phyloP scores from a whole-genome alignment of 106 monocot genomes.

The Agapanthus africanus region DNA sequence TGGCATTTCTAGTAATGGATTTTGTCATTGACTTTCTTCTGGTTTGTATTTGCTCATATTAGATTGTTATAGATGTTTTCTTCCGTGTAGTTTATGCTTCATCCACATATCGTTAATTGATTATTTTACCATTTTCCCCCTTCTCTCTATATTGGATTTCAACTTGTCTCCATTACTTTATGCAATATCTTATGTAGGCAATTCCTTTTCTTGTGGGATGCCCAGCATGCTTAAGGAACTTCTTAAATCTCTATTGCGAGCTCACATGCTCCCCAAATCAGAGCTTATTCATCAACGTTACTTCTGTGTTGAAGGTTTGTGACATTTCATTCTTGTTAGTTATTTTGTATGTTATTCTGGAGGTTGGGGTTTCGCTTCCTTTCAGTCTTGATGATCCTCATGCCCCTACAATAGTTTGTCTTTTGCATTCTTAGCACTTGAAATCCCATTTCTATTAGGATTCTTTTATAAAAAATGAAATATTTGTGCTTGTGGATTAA shows the following conservation, averaged over 20 bases:
- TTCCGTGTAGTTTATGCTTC: neutral
- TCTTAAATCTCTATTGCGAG: slow-evolving; percentile 90
- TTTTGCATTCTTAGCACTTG: neutral
- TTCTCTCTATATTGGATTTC: neutral
- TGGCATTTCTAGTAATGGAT: too few species aligned
- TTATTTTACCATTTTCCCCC: neutral
- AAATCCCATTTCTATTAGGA: neutral
- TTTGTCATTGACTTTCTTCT: neutral
- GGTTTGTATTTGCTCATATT: neutral
- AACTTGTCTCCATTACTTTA: neutral
- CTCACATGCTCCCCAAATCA: slow-evolving; percentile 94
- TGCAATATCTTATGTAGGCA: slow-evolving; percentile 47
- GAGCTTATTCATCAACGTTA: slow-evolving; percentile 94
- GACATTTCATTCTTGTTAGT: neutral
- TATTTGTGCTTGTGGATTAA: neutral
- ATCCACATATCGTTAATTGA: neutral
- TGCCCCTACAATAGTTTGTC: neutral
- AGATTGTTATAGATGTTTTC: neutral
- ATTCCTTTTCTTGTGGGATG: slow-evolving; percentile 98
- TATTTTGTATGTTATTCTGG: neutral
- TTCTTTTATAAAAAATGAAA: neutral
- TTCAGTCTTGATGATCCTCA: neutral
- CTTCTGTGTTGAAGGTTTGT: slow-evolving; percentile 63
- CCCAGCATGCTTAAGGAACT: slow-evolving; percentile 98
- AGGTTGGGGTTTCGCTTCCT: neutral